Percentiles rank a stretch among this genome's conserved stretches.
Evolutionary conservation across 352 stramenopile genomes (phyloP).

Genomic region (Phytophthora nicotianae): DNA sequence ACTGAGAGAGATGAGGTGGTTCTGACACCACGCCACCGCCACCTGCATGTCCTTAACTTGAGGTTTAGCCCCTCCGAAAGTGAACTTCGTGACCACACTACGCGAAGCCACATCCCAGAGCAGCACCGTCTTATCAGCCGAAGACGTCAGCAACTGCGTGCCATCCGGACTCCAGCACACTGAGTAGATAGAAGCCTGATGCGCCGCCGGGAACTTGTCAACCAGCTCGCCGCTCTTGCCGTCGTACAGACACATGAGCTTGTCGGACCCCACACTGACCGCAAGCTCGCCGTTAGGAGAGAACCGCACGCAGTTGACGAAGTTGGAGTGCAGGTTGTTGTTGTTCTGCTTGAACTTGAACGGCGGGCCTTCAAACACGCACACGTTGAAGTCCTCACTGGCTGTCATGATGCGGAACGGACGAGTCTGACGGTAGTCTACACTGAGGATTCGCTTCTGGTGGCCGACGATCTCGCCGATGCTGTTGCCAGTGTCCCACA

Average conservation of each 20-base stretch:
- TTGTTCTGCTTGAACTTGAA: conserved; percentile 96
- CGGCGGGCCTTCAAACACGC: conserved; percentile 95
- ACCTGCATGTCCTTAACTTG: conserved; percentile 88
- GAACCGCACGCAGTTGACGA: conserved; percentile 96
- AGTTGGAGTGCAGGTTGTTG: conserved; percentile 94
- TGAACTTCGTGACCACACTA: conserved; percentile 84
- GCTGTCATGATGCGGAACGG: conserved; percentile 96
- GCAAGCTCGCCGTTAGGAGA: conserved; percentile 89
- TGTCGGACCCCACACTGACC: conserved; percentile 94
- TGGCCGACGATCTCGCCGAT: conserved; percentile 95
- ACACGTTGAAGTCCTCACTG: conserved; percentile 95
- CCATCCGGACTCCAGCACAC: conserved; percentile 93
- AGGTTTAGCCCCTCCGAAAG: conserved; percentile 60
- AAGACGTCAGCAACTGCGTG: conserved; percentile 93
- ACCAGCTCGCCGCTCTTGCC: conserved; percentile 89
- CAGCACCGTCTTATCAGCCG: conserved; percentile 96
- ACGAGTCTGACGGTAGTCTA: conserved; percentile 93
- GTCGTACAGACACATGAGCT: conserved; percentile 95
- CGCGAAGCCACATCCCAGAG: conserved; percentile 88
- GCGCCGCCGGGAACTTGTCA: conserved; percentile 77
- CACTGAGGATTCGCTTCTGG: conserved; percentile 92
- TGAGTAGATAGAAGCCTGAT: conserved; percentile 95
- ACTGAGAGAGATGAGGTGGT: conserved; percentile 84
- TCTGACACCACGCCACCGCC: conserved; percentile 69
- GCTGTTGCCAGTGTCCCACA: conserved; percentile 97